These are phyloP conservation scores for Rhizopus arrhizus DNA, from an alignment of 371 early-diverging fungal genomes.

Conservation along the genomic window DNA sequence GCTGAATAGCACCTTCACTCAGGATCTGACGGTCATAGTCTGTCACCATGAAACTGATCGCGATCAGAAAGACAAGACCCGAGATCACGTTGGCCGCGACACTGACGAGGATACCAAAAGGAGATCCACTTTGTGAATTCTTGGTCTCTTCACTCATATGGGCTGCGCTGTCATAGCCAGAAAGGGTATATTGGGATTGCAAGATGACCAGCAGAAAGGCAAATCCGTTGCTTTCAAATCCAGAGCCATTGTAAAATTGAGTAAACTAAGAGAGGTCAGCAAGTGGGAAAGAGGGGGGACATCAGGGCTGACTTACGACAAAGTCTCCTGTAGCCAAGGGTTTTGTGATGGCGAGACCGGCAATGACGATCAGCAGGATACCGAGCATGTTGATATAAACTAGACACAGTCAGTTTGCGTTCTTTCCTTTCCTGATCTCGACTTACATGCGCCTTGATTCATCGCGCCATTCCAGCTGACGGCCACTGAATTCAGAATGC, in stretches of 20 bases:
- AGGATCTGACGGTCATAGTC: constrained; percentile 50
- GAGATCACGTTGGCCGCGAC: constrained; percentile 60
- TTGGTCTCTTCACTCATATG: constrained; percentile 80
- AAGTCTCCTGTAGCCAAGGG: constrained; percentile 41
- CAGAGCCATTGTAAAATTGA: constrained; percentile 57
- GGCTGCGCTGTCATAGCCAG: constrained; percentile 74
- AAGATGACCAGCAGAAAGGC: constrained; percentile 61
- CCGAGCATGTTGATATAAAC: constrained; percentile 55
- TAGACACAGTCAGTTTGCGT: constrained; percentile 6
- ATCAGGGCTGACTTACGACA: constrained; percentile 24
- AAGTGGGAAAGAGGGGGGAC: constrained; percentile 10
- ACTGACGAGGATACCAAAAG: constrained; percentile 64
- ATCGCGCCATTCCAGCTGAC: constrained; percentile 53
- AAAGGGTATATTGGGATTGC: constrained; percentile 66
- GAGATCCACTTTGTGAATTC: constrained; percentile 57
- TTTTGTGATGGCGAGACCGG: constrained; percentile 50
- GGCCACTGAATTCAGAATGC: constrained; percentile 57
- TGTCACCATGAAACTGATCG: constrained; percentile 58
- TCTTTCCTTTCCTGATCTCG: background rate
- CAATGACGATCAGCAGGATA: constrained; percentile 55
- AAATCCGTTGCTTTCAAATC: constrained; percentile 51
- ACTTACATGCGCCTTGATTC: constrained; percentile 56
- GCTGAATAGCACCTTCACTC: constrained; percentile 52
- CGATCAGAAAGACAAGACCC: constrained; percentile 61
- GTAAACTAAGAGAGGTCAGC: constrained; percentile 28